Percentiles rank a stretch among this genome's conserved stretches.
Conservation (phyloP, 257 asterid species). For the Eucommia ulmoides region DNA sequence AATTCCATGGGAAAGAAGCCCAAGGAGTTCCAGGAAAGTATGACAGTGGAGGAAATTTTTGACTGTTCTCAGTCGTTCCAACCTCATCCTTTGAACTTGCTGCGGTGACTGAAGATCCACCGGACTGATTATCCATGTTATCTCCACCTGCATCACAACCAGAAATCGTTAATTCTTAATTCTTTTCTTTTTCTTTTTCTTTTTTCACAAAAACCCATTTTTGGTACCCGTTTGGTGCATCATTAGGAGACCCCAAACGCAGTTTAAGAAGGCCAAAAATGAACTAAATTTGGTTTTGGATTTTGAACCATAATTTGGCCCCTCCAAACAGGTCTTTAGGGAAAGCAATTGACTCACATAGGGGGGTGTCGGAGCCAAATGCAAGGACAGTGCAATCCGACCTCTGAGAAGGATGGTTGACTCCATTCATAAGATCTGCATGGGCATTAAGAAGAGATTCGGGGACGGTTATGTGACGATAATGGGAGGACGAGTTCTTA, state of each 20-base stretch:
- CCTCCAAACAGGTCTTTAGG: too few species aligned
- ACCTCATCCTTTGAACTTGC: conserved; percentile 39
- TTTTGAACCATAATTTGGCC: too few species aligned
- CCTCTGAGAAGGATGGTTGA: conserved; percentile 26
- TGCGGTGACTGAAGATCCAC: conserved; percentile 26
- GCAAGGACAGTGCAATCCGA: conserved; percentile 48
- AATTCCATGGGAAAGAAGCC: conserved; percentile 64
- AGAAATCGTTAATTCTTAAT: conserved; percentile 22
- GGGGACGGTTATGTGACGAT: conserved; percentile 32
- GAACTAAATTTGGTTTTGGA: too few species aligned
- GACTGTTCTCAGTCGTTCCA: conserved; percentile 23
- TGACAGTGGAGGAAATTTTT: conserved; percentile 35
- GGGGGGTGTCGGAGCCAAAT: conserved; percentile 52
- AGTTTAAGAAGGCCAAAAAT: too few species aligned
- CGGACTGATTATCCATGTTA: conserved; percentile 27
- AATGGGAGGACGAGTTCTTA: conserved; percentile 51
- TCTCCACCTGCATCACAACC: conserved; percentile 27
- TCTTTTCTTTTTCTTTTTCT: conserved; percentile 14
- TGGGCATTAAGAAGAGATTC: conserved; percentile 28
- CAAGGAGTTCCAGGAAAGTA: conserved; percentile 60
- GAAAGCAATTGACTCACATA: conserved; percentile 63
- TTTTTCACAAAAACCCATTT: conserved; percentile 40
- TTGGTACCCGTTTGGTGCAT: too few species aligned
- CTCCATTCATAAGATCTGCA: conserved; percentile 34
- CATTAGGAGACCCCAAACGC: too few species aligned